phyloP scores from a whole-genome alignment of 495 filamentous ascomycete species.

The Aspergillus heteromorphus region DNA sequence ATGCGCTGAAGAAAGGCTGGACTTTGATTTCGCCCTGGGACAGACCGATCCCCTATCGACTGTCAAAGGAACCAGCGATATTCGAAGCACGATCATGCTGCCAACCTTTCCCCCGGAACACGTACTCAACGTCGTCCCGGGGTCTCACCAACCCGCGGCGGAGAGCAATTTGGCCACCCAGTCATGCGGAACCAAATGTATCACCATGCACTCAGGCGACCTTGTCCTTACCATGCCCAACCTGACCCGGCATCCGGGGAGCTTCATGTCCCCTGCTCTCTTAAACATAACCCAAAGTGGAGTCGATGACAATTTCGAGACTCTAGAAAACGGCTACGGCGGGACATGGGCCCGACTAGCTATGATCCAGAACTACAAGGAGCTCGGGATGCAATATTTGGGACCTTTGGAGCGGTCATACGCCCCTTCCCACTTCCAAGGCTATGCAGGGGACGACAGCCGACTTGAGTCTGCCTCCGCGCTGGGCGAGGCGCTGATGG shows the following conservation, averaged over 20 bases:
- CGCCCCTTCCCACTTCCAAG: not conserved
- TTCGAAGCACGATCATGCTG: not conserved
- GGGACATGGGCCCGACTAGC: not conserved
- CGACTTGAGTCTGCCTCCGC: not conserved
- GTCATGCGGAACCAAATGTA: not conserved
- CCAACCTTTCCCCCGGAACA: not conserved
- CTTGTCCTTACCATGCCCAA: not conserved
- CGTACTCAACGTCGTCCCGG: not conserved
- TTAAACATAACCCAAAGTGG: not conserved
- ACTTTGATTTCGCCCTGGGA: not conserved
- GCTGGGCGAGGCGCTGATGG: not conserved
- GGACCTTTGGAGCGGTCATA: not conserved
- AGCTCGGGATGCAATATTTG: no score
- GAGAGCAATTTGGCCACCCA: not conserved
- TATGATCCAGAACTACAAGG: not conserved
- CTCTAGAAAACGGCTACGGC: no score
- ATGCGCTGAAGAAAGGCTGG: not conserved
- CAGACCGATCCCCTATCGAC: not conserved
- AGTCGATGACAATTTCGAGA: not conserved
- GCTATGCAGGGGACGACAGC: not conserved
- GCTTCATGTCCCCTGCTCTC: not conserved
- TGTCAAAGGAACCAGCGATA: not conserved
- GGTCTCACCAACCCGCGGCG: not conserved
- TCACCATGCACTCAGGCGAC: not conserved
- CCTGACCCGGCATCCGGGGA: not conserved